Evolutionary conservation across 75 land plant genomes (phyloP).

Genomic region (Pinus taeda): DNA sequence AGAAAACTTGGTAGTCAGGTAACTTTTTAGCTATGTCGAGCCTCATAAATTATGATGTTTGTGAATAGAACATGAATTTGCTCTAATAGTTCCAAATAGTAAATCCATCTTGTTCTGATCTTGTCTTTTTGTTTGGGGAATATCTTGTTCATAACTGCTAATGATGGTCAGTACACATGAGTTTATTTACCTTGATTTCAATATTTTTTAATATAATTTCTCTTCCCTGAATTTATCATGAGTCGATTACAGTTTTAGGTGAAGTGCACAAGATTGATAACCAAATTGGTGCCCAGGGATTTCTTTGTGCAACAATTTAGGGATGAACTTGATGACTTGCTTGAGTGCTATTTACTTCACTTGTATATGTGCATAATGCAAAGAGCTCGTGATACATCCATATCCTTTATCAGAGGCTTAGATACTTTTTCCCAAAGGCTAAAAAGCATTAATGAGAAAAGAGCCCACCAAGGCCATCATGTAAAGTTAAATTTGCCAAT

Average conservation of each 20-base stretch:
- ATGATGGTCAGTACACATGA: not conserved
- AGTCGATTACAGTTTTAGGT: not conserved
- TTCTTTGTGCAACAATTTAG: not conserved
- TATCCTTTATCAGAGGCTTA: not conserved
- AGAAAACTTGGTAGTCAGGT: slow-evolving; percentile 84
- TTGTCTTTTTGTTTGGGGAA: not conserved
- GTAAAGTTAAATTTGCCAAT: not conserved
- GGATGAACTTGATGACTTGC: not conserved
- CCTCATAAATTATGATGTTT: not conserved
- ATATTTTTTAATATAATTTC: not conserved
- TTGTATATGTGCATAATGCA: not conserved
- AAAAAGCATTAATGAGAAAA: not conserved
- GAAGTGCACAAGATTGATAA: not conserved
- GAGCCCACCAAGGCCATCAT: not conserved
- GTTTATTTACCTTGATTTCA: no score
- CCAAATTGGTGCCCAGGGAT: not conserved
- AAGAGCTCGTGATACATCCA: not conserved
- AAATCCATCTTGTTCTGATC: not conserved
- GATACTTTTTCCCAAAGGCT: not conserved
- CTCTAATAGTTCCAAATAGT: not conserved
- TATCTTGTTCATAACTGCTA: not conserved
- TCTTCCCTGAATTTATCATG: not conserved
- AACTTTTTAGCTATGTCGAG: not conserved
- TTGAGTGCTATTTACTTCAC: not conserved
- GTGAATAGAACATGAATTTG: not conserved